Conservation (phyloP, 495 filamentous ascomycete genomes). For the Penicillium bovifimosum region DNA sequence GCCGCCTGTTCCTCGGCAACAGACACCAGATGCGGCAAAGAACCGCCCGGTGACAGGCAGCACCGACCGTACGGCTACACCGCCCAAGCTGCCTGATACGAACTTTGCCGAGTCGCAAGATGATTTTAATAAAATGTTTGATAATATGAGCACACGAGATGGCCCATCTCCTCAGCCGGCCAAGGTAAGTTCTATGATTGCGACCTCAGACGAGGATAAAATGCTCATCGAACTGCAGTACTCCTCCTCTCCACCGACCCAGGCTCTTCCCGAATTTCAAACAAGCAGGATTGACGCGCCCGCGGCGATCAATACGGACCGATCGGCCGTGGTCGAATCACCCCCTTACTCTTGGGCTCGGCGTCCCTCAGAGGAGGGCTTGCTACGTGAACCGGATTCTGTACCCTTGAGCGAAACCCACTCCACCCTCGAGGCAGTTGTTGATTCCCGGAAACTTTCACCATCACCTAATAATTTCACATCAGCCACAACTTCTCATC, state of each 20-base stretch:
- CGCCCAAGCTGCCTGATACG: constrained; percentile 59
- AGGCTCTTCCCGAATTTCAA: constrained; percentile 14
- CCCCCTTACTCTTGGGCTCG: constrained; percentile 67
- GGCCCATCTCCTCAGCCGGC: constrained; percentile 26
- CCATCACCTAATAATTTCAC: constrained; percentile 23
- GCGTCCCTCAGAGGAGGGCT: constrained; percentile 57
- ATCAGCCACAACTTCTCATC: constrained; percentile 33
- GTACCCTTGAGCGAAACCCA: background rate
- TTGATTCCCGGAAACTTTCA: constrained; percentile 13
- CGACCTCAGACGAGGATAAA: background rate
- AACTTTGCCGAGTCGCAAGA: constrained; percentile 48
- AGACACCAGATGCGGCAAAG: constrained; percentile 33
- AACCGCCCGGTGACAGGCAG: constrained; percentile 50
- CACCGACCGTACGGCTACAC: constrained; percentile 61
- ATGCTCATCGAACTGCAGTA: constrained; percentile 21
- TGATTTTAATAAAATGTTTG: constrained; percentile 67
- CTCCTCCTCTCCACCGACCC: constrained; percentile 17
- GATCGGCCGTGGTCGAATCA: constrained; percentile 47
- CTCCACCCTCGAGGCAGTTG: constrained; percentile 8
- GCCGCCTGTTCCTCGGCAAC: constrained; percentile 36
- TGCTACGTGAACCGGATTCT: constrained; percentile 39
- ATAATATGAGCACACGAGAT: constrained; percentile 52
- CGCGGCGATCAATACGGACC: constrained; percentile 55
- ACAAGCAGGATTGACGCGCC: constrained; percentile 31
- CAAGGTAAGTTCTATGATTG: constrained; percentile 16